Evolutionary conservation across 371 early-diverging fungal species (phyloP), one percentile per base, ranked within the genome.

Genomic region (Massospora cicadina): DNA sequence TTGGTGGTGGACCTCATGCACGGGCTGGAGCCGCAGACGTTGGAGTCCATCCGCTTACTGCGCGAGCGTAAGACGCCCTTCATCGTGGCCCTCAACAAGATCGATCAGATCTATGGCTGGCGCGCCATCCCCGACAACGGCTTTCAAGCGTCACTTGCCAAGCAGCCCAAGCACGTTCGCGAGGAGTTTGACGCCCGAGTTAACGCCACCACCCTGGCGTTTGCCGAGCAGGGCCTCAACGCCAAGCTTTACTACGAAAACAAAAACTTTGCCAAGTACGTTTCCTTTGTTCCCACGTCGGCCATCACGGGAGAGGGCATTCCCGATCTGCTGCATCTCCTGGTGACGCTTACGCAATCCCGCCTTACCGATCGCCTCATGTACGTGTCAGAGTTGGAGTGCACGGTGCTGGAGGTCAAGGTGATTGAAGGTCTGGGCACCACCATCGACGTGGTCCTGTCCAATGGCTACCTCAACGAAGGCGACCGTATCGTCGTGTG

Each of bases 301-400:
- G 99, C 99, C 26, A 83, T 93, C 68, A 94, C 98, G 43, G 99
- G 99, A 67, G 99, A 99, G 78, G 99, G 99, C 74, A 89, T 99
- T 62, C 95, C 98, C 29, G 99, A 99, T 77, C 77, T 99, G 79
- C 81, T 99, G 68, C 83, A 88, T 70, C 75, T 98, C 73, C 76
- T 99, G 65, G 81, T 98, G 61, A 79, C 88, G 70, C 81, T 99
- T 74, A 94, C 98, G 0, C 97, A 98, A 77, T 84, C 83, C 57
- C 86, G 95, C 68, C 91, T 99, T 96, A 86, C 90, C 43, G 89
- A 93, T 62, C 79, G 88, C 68, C 81, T 99, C 64, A 98, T 93
- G 91, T 98, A 96, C 72, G 78, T 93, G 63, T 88, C 92, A 12
- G 91, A 92, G 72, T 80, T 98, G 23, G 97, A 99, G 80, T 96